A percentile compares a stretch with the other conserved stretches of the same genome.
These are phyloP conservation scores for Neltuma alba DNA, from an alignment of 306 rosid species.

Conservation along the genomic window DNA sequence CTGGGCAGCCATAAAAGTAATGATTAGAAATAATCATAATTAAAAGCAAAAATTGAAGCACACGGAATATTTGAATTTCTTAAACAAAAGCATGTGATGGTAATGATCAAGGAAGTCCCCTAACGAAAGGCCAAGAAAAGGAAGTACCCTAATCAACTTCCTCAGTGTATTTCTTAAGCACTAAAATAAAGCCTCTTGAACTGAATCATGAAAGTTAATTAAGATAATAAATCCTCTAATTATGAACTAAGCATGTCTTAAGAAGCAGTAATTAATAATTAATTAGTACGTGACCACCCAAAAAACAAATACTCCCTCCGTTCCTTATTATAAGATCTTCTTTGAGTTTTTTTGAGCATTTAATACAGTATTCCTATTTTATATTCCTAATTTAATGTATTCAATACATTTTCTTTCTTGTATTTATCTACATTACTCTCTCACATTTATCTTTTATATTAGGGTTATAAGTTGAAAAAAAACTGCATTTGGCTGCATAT, in stretches of 20 bases:
- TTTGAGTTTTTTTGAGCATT: too few species aligned
- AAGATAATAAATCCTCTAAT: not conserved
- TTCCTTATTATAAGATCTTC: too few species aligned
- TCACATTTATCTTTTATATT: too few species aligned
- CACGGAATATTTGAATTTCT: not conserved
- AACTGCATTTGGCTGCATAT: too few species aligned
- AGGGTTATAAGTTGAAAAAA: too few species aligned
- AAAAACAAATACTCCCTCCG: too few species aligned
- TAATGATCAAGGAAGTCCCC: not conserved
- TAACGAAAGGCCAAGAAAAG: not conserved
- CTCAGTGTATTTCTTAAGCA: not conserved
- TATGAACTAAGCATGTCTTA: not conserved
- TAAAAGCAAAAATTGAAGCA: conserved; percentile 8
- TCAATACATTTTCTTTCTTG: too few species aligned
- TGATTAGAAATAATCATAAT: conserved; percentile 15
- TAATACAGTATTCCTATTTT: too few species aligned
- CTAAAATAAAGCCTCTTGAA: not conserved
- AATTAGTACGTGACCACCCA: not conserved
- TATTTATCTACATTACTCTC: too few species aligned
- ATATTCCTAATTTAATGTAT: too few species aligned
- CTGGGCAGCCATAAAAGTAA: conserved; percentile 27
- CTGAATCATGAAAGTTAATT: conserved; percentile 9
- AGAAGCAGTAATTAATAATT: not conserved
- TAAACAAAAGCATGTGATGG: not conserved
- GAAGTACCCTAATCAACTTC: not conserved